These are phyloP conservation scores for Primulina tabacum DNA, from an alignment of 257 asterid species.

Conservation along the genomic window DNA sequence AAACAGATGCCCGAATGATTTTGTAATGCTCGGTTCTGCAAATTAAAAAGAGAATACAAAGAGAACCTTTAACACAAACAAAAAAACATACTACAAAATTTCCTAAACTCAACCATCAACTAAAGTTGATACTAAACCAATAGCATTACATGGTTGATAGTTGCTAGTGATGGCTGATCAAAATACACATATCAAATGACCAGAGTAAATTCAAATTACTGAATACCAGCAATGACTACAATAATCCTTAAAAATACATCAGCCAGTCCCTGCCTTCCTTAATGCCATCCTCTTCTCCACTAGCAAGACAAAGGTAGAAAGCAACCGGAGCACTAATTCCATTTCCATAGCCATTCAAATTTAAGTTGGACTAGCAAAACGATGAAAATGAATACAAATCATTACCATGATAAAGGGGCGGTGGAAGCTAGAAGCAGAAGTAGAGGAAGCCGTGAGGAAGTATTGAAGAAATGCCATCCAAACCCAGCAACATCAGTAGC, in stretches of 20 bases:
- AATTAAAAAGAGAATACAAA: conserved; percentile 19
- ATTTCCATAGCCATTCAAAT: not conserved
- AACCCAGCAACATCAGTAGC: not conserved
- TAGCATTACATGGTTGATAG: too few species aligned
- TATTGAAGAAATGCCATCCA: not conserved
- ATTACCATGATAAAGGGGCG: not conserved
- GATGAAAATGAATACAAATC: too few species aligned
- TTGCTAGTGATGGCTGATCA: too few species aligned
- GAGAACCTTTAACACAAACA: too few species aligned
- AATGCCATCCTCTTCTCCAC: not conserved
- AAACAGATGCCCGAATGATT: conserved; percentile 36
- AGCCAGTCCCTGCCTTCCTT: too few species aligned
- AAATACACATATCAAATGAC: not conserved
- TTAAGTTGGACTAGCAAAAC: too few species aligned
- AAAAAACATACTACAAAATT: not conserved
- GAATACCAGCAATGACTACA: too few species aligned
- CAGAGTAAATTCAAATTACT: not conserved
- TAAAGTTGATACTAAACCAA: not conserved
- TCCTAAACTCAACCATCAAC: not conserved
- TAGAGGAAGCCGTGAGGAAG: not conserved
- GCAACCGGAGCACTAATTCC: not conserved
- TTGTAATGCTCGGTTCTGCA: conserved; percentile 49
- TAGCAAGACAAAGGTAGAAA: too few species aligned
- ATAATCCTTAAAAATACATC: too few species aligned
- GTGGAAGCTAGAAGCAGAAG: not conserved